Evolutionary conservation across 176 grass and related monocot genomes (phyloP).

Genomic region (Aegilops longissima): DNA sequence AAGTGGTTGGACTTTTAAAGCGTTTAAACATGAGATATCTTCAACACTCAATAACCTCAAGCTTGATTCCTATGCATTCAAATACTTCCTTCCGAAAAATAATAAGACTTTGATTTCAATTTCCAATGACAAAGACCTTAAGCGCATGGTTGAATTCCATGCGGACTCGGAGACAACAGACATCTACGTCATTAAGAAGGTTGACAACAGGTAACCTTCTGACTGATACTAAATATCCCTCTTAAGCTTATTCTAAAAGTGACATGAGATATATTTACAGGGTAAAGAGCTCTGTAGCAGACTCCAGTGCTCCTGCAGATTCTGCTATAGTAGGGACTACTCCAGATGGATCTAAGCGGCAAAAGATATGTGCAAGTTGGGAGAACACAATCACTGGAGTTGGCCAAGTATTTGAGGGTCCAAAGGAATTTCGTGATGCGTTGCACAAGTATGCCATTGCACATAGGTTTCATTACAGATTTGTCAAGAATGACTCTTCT

Average conservation of each 20-base stretch:
- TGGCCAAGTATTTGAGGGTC: conserved; percentile 67
- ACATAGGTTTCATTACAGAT: conserved; percentile 74
- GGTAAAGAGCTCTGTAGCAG: conserved; percentile 49
- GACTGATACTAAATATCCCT: background rate
- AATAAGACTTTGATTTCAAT: conserved; percentile 51
- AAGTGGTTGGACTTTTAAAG: conserved; percentile 47
- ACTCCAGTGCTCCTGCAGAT: conserved; percentile 45
- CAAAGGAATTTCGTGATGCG: conserved; percentile 71
- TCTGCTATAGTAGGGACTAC: conserved; percentile 33
- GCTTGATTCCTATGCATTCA: conserved; percentile 57
- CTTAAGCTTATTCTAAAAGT: background rate
- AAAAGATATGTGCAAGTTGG: conserved; percentile 61
- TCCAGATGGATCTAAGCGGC: conserved; percentile 47
- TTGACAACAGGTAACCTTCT: conserved; percentile 45
- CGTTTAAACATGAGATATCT: conserved; percentile 57
- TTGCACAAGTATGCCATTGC: conserved; percentile 77
- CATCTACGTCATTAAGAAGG: conserved; percentile 50
- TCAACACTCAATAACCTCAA: conserved; percentile 62
- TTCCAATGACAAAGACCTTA: conserved; percentile 58
- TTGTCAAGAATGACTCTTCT: conserved; percentile 70
- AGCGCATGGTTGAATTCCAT: conserved; percentile 63
- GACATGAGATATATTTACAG: conserved; percentile 35
- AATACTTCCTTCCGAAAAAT: conserved; percentile 69
- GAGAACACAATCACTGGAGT: conserved; percentile 58
- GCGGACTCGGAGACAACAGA: conserved; percentile 47